phyloP scores from a whole-genome alignment of 768 basidiomycete species.

The Podaxis sp. region DNA sequence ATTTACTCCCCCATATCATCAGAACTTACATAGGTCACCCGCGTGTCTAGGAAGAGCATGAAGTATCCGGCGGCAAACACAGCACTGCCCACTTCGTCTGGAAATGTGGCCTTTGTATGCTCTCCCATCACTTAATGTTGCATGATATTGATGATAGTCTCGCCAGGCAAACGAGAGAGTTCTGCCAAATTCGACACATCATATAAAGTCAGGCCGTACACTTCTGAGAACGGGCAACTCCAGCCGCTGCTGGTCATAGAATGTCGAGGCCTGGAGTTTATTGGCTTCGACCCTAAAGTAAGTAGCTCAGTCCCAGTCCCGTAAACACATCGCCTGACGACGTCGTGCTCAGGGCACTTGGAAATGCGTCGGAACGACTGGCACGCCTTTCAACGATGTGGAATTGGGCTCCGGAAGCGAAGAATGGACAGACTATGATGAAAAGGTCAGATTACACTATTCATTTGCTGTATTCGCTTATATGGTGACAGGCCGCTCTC shows the following conservation, averaged over 20 bases:
- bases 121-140: conserved; percentile 1
- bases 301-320: conserved; percentile 16
- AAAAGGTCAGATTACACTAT: conserved; percentile 58
- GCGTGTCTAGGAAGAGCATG: conserved; percentile 54
- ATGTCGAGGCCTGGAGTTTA: conserved; percentile 86
- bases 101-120: conserved; percentile 66
- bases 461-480: conserved; percentile 1
- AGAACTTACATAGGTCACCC: background rate
- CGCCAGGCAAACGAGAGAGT: conserved; percentile 69
- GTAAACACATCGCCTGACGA: background rate
- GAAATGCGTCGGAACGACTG: conserved; percentile 67
- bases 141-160: background rate
- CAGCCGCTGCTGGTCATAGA: conserved; percentile 72
- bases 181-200: conserved; percentile 75
- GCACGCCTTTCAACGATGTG: conserved; percentile 62
- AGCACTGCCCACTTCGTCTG: conserved; percentile 79
- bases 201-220: conserved; percentile 53
- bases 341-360: conserved; percentile 60
- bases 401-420: conserved; percentile 50
- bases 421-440: conserved; percentile 90
- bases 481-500: conserved; percentile 43
- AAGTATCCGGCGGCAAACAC: conserved; percentile 67
- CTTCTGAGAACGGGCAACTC: conserved; percentile 59
- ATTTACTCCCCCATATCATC: background rate
- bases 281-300: conserved; percentile 73